Conservation (phyloP, 805 yeast species). For the Cyberlindnera misumaiensis region DNA sequence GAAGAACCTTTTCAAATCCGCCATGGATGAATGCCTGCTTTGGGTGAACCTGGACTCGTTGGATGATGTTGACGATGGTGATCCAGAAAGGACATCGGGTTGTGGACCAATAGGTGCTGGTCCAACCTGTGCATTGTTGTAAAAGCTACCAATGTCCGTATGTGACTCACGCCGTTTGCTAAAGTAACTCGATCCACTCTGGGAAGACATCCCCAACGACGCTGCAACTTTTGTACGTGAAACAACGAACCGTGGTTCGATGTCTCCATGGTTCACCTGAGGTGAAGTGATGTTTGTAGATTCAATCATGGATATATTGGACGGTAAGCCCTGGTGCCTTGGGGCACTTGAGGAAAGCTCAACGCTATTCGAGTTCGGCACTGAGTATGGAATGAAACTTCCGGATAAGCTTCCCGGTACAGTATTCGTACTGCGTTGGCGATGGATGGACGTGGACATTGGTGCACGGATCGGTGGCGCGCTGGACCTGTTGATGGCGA, state of each 20-base stretch:
- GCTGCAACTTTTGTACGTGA: slow-evolving; percentile 59
- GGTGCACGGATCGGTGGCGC: slow-evolving; percentile 27
- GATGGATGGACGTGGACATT: slow-evolving; percentile 22
- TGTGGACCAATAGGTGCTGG: slow-evolving; percentile 3
- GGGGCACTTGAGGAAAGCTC: slow-evolving; percentile 28
- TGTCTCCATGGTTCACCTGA: slow-evolving; percentile 46
- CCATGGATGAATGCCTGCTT: slow-evolving; percentile 66
- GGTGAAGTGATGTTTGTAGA: slow-evolving; percentile 71
- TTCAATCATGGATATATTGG: slow-evolving; percentile 34
- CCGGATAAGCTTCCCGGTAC: too few relatives aligned
- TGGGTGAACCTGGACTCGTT: slow-evolving; percentile 26
- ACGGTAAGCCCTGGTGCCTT: slow-evolving; percentile 31
- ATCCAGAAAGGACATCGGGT: slow-evolving; percentile 14
- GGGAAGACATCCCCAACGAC: slow-evolving; percentile 14
- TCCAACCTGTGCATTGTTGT: slow-evolving; percentile 14
- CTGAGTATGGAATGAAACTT: slow-evolving; percentile 17
- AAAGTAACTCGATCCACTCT: slow-evolving; percentile 37
- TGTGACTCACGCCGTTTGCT: slow-evolving; percentile 34
- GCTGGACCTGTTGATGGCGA: slow-evolving; percentile 11
- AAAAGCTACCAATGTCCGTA: slow-evolving; percentile 23
- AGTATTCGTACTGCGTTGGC: slow-evolving; percentile 14
- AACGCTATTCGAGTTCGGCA: slow-evolving; percentile 19
- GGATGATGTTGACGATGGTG: slow-evolving; percentile 23
- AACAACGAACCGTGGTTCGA: slow-evolving; percentile 83
- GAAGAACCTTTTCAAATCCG: slow-evolving; percentile 68